Evolutionary conservation across 2,329 filamentous ascomycete genomes (phyloP).

Genomic region (Lasiodiplodia sp.): DNA sequence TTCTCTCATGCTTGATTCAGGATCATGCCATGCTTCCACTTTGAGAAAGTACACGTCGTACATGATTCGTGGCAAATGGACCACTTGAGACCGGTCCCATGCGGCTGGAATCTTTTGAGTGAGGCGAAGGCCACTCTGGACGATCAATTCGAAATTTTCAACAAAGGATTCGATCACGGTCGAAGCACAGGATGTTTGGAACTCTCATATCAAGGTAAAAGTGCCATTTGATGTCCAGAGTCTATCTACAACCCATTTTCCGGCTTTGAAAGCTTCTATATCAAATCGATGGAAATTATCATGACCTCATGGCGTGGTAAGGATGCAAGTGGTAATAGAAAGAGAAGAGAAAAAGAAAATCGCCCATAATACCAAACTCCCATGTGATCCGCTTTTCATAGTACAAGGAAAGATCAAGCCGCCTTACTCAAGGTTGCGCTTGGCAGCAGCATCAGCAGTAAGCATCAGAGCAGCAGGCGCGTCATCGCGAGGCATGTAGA

Average conservation of each 20-base stretch:
- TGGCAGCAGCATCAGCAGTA: constrained; percentile 75
- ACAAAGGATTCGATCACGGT: neutral
- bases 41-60: neutral
- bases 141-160: neutral
- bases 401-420: neutral
- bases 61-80: neutral
- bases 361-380: constrained; percentile 7
- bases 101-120: neutral
- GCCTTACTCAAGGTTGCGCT: constrained; percentile 61
- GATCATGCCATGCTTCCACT: neutral
- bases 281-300: constrained; percentile 14
- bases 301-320: constrained; percentile 14
- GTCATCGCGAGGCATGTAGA: constrained; percentile 82
- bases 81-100: neutral
- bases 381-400: constrained; percentile 17
- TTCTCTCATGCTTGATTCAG: neutral
- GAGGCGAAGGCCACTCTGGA: neutral
- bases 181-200: neutral
- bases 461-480: constrained; percentile 73
- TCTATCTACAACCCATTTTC: constrained; percentile 27
- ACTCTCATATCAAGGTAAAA: neutral
- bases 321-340: constrained; percentile 21
- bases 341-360: constrained; percentile 6
- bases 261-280: constrained; percentile 22
- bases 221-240: constrained; percentile 12